Evolutionary conservation across 495 filamentous ascomycete genomes (phyloP).

Genomic region (Echria macrotheca): DNA sequence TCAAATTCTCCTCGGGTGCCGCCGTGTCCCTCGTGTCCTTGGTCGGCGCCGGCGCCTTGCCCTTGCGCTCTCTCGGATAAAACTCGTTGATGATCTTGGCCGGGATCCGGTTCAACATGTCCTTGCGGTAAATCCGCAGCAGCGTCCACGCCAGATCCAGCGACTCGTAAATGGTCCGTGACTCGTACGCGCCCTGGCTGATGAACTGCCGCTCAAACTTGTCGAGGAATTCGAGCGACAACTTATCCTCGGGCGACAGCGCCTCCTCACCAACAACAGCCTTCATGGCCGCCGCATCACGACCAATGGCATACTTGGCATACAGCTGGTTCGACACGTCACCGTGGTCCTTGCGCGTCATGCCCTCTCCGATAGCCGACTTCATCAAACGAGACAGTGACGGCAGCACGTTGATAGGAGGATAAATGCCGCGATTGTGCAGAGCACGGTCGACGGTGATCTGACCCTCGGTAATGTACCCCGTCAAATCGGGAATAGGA

Average conservation of each 20-base stretch:
- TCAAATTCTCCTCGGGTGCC: conserved; percentile 55
- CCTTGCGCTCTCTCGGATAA: conserved; percentile 69
- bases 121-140: conserved; percentile 93
- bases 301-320: conserved; percentile 98
- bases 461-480: conserved; percentile 98
- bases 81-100: conserved; percentile 89
- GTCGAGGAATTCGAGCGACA: conserved; percentile 95
- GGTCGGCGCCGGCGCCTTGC: conserved; percentile 48
- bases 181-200: conserved; percentile 85
- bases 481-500: conserved; percentile 96
- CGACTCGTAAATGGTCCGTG: conserved; percentile 80
- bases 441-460: conserved; percentile 96
- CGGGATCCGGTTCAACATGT: conserved; percentile 94
- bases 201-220: conserved; percentile 97
- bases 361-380: conserved; percentile 95
- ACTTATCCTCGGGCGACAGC: conserved; percentile 89
- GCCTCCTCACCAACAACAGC: conserved; percentile 98
- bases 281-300: conserved; percentile 98
- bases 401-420: conserved; percentile 97
- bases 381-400: conserved; percentile 99
- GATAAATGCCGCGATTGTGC: conserved; percentile 93
- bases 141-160: conserved; percentile 95
- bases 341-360: conserved; percentile 90
- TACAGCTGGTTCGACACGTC: conserved; percentile 99
- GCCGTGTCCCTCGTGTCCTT: conserved; percentile 55